These are phyloP conservation scores for Fomitiporia mediterranea DNA, from an alignment of 1,284 basidiomycete genomes.

Conservation along the genomic window DNA sequence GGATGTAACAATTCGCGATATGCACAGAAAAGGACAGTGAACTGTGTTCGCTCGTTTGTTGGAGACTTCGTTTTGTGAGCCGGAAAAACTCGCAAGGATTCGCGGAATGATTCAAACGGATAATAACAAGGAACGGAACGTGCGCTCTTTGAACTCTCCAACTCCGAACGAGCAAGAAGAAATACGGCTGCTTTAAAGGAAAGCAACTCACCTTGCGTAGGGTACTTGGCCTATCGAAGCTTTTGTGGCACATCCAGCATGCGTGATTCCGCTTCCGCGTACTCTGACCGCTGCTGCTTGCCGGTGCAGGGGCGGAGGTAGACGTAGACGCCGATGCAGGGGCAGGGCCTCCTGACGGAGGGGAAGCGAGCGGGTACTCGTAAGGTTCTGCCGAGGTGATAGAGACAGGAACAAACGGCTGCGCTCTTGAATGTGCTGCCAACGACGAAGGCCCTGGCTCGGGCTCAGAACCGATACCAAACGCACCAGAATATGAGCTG, in stretches of 20 bases:
- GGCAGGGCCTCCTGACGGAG: not conserved
- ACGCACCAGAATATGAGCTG: not conserved
- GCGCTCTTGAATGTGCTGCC: not conserved
- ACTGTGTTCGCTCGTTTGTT: not conserved
- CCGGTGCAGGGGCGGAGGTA: not conserved
- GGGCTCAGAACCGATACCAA: not conserved
- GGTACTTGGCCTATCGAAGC: constrained; percentile 54
- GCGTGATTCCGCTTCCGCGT: constrained; percentile 54
- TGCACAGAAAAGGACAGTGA: not conserved
- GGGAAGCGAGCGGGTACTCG: not conserved
- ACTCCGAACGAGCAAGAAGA: not conserved
- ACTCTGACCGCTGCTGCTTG: not conserved
- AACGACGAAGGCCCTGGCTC: not conserved
- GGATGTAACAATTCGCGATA: not conserved
- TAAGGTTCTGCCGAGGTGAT: not conserved
- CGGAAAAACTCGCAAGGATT: not conserved
- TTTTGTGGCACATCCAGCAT: constrained; percentile 79
- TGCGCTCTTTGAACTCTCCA: not conserved
- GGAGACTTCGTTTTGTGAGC: not conserved
- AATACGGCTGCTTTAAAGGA: not conserved
- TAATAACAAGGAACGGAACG: not conserved
- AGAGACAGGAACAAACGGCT: not conserved
- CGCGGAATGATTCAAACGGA: not conserved
- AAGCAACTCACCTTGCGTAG: constrained; percentile 20
- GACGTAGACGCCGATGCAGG: not conserved